Conservation (phyloP, 257 asterid species). For the Ocimum tenuiflorum region DNA sequence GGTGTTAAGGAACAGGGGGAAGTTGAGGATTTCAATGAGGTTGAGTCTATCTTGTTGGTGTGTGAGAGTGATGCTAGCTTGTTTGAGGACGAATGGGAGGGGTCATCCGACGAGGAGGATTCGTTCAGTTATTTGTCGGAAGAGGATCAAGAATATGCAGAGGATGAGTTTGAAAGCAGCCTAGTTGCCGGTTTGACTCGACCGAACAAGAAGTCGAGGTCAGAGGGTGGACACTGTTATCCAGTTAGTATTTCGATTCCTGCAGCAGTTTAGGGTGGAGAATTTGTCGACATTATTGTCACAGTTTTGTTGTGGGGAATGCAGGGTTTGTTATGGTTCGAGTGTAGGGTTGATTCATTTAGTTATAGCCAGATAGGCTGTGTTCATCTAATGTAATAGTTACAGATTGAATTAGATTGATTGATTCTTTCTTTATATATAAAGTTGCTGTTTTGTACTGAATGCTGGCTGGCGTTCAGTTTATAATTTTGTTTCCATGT, state of each 20-base stretch:
- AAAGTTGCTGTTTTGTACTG: not conserved
- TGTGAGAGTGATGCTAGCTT: slow-evolving; percentile 31
- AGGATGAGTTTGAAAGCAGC: slow-evolving; percentile 27
- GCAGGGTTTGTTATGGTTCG: slow-evolving; percentile 17
- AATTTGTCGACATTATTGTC: slow-evolving; percentile 24
- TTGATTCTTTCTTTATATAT: slow-evolving; percentile 24
- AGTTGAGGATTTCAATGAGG: slow-evolving; percentile 47
- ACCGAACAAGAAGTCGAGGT: slow-evolving; percentile 18
- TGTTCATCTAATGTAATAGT: slow-evolving; percentile 20
- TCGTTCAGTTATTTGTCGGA: slow-evolving; percentile 40
- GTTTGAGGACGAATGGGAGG: slow-evolving; percentile 33
- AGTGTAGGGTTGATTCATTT: slow-evolving; percentile 17
- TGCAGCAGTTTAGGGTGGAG: slow-evolving; percentile 43
- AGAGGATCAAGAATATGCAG: slow-evolving; percentile 31
- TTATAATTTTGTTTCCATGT: not conserved
- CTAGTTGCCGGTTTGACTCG: slow-evolving; percentile 30
- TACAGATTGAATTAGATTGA: slow-evolving; percentile 14
- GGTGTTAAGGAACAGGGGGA: slow-evolving; percentile 26
- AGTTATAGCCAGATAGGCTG: slow-evolving; percentile 11
- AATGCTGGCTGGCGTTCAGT: not conserved
- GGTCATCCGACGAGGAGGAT: slow-evolving; percentile 19
- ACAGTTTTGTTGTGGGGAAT: slow-evolving; percentile 26
- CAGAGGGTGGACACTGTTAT: slow-evolving; percentile 18
- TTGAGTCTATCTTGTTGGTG: slow-evolving; percentile 37
- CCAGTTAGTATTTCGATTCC: slow-evolving; percentile 48